Evolutionary conservation across 148 eudicot species (phyloP).

Genomic region (Tetragonia tetragonoides): DNA sequence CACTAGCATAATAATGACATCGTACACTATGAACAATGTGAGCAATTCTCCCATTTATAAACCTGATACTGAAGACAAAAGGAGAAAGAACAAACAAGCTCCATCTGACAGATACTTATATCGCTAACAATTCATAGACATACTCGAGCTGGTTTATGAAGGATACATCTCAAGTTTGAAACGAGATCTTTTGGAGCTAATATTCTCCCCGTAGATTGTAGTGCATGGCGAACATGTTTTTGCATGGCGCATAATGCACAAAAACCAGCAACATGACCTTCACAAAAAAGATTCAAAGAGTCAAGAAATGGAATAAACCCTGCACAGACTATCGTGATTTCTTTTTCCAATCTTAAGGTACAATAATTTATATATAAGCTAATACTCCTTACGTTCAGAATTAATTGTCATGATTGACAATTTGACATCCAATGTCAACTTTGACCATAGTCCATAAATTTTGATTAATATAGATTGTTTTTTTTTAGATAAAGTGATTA

Average conservation of each 20-base stretch:
- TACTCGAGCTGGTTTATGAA: conserved; percentile 3
- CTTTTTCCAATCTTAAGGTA: too few species aligned
- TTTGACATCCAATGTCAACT: too few species aligned
- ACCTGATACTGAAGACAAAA: too few species aligned
- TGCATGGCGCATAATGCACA: conserved; percentile 92
- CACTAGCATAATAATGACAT: not conserved
- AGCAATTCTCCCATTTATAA: too few species aligned
- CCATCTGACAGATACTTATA: not conserved
- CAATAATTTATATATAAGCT: too few species aligned
- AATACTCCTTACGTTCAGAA: too few species aligned
- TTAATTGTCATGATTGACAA: too few species aligned
- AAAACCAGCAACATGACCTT: conserved; percentile 83
- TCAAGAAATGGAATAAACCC: not conserved
- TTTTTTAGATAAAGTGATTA: too few species aligned
- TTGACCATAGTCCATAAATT: too few species aligned
- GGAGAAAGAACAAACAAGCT: not conserved
- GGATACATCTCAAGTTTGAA: conserved; percentile 92
- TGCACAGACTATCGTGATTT: too few species aligned
- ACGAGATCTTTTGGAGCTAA: conserved; percentile 89
- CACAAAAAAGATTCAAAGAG: conserved; percentile 25
- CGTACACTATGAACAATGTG: not conserved
- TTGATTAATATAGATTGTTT: too few species aligned
- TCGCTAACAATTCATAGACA: not conserved
- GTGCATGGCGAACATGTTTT: conserved; percentile 82
- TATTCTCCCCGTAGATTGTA: conserved; percentile 71